These are phyloP conservation scores for Jaapia argillacea DNA, from an alignment of 768 basidiomycete genomes.

Conservation along the genomic window DNA sequence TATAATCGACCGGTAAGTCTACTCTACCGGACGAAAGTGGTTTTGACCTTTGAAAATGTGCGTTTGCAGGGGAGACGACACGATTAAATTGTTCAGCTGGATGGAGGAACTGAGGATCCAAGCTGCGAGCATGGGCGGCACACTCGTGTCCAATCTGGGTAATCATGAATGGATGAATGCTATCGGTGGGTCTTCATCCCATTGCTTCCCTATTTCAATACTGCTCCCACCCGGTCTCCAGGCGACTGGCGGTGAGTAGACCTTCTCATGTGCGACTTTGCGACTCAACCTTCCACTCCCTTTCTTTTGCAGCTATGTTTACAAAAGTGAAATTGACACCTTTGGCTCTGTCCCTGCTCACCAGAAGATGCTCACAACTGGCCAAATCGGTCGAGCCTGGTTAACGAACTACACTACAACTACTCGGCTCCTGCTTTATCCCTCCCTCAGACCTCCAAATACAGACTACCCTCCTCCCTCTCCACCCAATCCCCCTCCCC, in stretches of 20 bases:
- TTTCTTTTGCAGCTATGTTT: constrained; percentile 64
- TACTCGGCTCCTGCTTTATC: constrained; percentile 73
- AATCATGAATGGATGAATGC: constrained; percentile 98
- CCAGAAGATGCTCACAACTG: constrained; percentile 63
- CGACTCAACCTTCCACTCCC: not conserved
- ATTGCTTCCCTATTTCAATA: constrained; percentile 3
- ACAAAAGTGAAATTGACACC: constrained; percentile 69
- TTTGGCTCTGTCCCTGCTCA: constrained; percentile 68
- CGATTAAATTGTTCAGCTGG: constrained; percentile 73
- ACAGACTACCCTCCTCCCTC: constrained; percentile 37
- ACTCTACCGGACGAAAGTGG: not conserved
- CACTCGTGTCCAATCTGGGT: constrained; percentile 70
- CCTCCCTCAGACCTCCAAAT: constrained; percentile 56
- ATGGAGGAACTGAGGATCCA: constrained; percentile 79
- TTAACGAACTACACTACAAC: constrained; percentile 77
- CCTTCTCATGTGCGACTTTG: not conserved
- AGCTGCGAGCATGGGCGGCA: constrained; percentile 59
- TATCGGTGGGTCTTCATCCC: constrained; percentile 38
- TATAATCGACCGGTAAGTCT: constrained; percentile 76
- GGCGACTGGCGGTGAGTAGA: constrained; percentile 75
- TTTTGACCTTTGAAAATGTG: not conserved
- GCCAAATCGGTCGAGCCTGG: constrained; percentile 77
- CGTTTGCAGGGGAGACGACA: constrained; percentile 70
- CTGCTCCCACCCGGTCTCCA: constrained; percentile 16
- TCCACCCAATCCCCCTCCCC: too few species aligned